These are phyloP conservation scores for Thelonectria olida DNA, from an alignment of 2,329 filamentous ascomycete genomes.

Conservation along the genomic window DNA sequence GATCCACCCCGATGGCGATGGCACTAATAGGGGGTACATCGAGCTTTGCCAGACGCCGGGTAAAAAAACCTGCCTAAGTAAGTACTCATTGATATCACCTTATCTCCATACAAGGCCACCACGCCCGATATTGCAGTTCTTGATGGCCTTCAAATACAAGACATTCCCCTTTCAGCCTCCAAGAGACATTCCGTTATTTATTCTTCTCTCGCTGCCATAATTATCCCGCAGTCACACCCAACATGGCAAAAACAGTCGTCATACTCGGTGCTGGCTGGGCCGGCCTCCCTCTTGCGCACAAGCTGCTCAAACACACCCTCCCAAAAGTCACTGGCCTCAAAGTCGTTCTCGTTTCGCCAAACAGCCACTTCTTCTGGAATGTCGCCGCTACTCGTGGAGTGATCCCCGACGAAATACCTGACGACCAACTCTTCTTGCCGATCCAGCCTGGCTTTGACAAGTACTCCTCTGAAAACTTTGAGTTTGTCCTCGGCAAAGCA, in stretches of 20 bases:
- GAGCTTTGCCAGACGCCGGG: no score
- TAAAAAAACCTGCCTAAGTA: not conserved
- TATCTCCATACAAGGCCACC: no score
- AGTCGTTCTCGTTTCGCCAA: conserved; percentile 63
- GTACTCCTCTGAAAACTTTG: conserved; percentile 55
- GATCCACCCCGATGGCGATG: not conserved
- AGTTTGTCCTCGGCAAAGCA: conserved; percentile 60
- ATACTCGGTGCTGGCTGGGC: conserved; percentile 62
- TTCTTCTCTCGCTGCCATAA: not conserved
- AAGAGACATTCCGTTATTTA: not conserved
- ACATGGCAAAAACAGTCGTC: conserved; percentile 61
- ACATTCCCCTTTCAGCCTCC: not conserved
- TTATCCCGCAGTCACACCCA: not conserved
- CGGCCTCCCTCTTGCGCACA: conserved; percentile 61
- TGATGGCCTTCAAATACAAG: not conserved
- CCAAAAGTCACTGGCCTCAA: conserved; percentile 54
- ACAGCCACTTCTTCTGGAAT: conserved; percentile 65
- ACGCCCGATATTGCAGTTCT: no score
- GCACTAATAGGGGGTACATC: conserved; percentile 27
- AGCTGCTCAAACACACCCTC: conserved; percentile 59
- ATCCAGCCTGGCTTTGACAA: conserved; percentile 56
- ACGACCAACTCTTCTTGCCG: conserved; percentile 57
- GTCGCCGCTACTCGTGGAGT: conserved; percentile 64
- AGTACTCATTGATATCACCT: not conserved
- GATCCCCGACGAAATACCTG: conserved; percentile 56